Conservation (phyloP, 1,284 basidiomycete species). For the Ceratobasidium theobromae region DNA sequence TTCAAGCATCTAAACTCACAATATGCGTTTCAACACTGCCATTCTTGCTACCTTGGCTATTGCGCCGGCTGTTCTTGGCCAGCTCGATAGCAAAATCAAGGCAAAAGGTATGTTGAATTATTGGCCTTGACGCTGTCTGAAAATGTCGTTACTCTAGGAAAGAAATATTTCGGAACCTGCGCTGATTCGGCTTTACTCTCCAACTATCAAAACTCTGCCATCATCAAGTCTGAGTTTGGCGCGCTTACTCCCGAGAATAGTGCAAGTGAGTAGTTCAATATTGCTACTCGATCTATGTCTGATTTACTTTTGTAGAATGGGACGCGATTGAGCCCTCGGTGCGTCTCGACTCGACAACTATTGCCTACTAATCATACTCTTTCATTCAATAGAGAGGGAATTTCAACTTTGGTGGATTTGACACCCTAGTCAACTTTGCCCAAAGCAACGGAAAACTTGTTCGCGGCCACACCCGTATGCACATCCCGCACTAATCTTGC, state of each 20-base stretch:
- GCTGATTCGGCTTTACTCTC: conserved; percentile 12
- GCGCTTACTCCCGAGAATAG: conserved; percentile 32
- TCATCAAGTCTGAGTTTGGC: conserved; percentile 29
- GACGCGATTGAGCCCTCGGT: conserved; percentile 21
- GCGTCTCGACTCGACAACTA: not conserved
- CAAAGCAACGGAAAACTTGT: conserved; percentile 25
- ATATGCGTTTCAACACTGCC: not conserved
- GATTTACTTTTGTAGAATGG: conserved; percentile 14
- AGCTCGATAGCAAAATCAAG: not conserved
- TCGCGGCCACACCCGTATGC: conserved; percentile 17
- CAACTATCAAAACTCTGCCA: conserved; percentile 7
- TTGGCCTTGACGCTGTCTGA: not conserved
- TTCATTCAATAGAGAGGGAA: conserved; percentile 33
- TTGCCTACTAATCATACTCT: not conserved
- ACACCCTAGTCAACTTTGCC: conserved; percentile 27
- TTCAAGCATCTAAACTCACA: too few relatives aligned
- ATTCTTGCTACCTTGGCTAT: not conserved
- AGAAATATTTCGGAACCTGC: conserved; percentile 32
- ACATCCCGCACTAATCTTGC: not conserved
- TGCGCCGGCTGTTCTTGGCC: not conserved
- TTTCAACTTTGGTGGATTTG: conserved; percentile 22
- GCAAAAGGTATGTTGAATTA: not conserved
- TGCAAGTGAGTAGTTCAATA: conserved; percentile 8
- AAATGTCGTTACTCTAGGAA: not conserved
- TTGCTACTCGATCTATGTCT: not conserved